A percentile compares a stretch with the other conserved stretches of the same genome.
These are phyloP conservation scores for Neurospora tetraspora DNA, from an alignment of 495 filamentous ascomycete species.

Conservation along the genomic window DNA sequence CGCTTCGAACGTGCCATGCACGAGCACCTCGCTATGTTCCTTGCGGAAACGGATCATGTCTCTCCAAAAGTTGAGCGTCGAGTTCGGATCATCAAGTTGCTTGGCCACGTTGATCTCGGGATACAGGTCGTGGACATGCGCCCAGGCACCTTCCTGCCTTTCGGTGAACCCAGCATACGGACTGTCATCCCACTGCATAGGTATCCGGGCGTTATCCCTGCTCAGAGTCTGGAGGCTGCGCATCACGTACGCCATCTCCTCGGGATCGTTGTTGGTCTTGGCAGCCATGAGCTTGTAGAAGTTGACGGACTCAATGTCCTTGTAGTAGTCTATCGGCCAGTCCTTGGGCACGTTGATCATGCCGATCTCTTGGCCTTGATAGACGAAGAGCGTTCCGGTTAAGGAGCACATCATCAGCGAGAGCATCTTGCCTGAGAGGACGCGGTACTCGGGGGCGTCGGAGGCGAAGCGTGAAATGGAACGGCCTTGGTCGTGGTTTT, in stretches of 20 bases:
- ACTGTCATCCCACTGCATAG: conserved; percentile 52
- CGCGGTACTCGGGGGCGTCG: conserved; percentile 37
- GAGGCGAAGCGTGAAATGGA: conserved; percentile 9
- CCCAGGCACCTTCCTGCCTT: conserved; percentile 34
- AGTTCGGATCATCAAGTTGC: conserved; percentile 29
- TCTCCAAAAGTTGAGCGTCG: conserved; percentile 39
- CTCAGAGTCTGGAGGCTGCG: conserved; percentile 45
- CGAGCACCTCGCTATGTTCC: conserved; percentile 31
- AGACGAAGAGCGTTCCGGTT: conserved; percentile 61
- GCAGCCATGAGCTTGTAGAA: conserved; percentile 39
- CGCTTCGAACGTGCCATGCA: conserved; percentile 35
- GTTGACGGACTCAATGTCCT: conserved; percentile 60
- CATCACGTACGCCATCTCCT: conserved; percentile 45
- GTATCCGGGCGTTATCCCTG: conserved; percentile 45
- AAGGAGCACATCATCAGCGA: conserved; percentile 32
- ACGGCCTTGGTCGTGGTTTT: conserved; percentile 48
- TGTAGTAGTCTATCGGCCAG: conserved; percentile 60
- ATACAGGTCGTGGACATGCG: conserved; percentile 47
- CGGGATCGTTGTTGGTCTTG: conserved; percentile 15
- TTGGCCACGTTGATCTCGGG: conserved; percentile 38
- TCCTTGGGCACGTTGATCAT: conserved; percentile 58
- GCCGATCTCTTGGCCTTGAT: conserved; percentile 70
- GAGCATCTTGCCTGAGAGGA: conserved; percentile 49
- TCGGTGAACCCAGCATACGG: conserved; percentile 19
- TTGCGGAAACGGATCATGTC: conserved; percentile 32